phyloP scores from a whole-genome alignment of 1,284 basidiomycete genomes.

The Rhodotorula sp. region DNA sequence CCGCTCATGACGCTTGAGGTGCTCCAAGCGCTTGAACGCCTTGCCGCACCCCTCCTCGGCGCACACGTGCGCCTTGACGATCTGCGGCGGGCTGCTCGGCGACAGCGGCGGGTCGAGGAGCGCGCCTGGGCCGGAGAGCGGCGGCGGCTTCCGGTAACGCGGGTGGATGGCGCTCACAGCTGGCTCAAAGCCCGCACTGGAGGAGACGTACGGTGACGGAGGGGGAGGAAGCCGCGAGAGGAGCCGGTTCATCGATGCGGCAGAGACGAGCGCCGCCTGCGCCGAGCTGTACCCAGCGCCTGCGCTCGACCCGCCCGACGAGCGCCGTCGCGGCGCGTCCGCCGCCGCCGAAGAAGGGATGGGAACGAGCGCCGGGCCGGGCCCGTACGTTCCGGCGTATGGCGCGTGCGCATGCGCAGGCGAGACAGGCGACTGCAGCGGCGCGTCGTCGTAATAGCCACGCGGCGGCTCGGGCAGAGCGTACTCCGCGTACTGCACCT shows the following conservation, averaged over 20 bases:
- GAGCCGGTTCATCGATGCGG: slow-evolving; percentile 34
- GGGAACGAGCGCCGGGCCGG: slow-evolving; percentile 10
- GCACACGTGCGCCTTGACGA: slow-evolving; percentile 20
- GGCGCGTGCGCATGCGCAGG: background rate
- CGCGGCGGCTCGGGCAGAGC: background rate
- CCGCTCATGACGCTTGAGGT: slow-evolving; percentile 79
- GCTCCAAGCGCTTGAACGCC: slow-evolving; percentile 84
- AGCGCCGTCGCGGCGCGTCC: background rate
- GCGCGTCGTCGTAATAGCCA: background rate
- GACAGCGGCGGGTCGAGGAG: background rate
- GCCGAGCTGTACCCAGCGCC: slow-evolving; percentile 16
- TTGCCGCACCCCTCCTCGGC: slow-evolving; percentile 61
- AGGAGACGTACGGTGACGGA: slow-evolving; percentile 1
- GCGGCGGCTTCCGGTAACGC: slow-evolving; percentile 19
- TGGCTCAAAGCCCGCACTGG: slow-evolving; percentile 9
- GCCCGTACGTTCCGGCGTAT: background rate
- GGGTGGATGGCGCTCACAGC: slow-evolving; percentile 18
- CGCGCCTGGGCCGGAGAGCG: background rate
- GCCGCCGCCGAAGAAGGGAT: background rate
- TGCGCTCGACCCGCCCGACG: background rate
- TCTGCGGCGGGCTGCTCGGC: background rate
- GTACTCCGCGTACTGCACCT: background rate
- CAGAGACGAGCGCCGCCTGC: slow-evolving; percentile 26
- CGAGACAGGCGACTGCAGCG: slow-evolving; percentile 17
- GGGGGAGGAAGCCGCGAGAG: slow-evolving; percentile 11